phyloP scores from a whole-genome alignment of 768 basidiomycete genomes.

The Trichaptum fuscoviolaceum region DNA sequence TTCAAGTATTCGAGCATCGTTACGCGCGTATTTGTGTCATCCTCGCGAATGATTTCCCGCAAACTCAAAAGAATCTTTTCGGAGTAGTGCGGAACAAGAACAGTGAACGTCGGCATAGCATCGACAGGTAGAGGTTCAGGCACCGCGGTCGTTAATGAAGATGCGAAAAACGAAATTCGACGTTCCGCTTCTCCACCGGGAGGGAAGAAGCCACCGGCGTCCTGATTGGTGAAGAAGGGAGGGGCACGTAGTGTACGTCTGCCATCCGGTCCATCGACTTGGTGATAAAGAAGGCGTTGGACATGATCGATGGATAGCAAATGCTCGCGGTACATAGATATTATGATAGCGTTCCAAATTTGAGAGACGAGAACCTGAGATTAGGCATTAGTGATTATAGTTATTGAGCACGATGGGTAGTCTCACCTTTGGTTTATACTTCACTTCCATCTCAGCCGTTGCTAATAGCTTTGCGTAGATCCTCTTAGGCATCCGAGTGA shows the following conservation, averaged over 20 bases:
- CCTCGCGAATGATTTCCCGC: constrained; percentile 97
- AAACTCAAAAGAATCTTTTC: constrained; percentile 97
- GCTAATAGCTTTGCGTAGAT: constrained; percentile 97
- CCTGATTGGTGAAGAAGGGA: constrained; percentile 96
- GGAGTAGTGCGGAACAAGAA: constrained; percentile 97
- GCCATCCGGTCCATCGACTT: constrained; percentile 86
- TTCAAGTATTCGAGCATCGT: constrained; percentile 97
- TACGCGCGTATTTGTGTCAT: constrained; percentile 94
- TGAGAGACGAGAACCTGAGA: constrained; percentile 87
- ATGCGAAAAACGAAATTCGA: constrained; percentile 97
- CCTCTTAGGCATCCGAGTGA: constrained; percentile 90
- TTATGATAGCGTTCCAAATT: constrained; percentile 99
- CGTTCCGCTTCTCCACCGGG: constrained; percentile 92
- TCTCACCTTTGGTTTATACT: constrained; percentile 94
- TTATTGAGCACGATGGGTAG: not conserved
- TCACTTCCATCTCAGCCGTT: constrained; percentile 97
- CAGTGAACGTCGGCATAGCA: constrained; percentile 99
- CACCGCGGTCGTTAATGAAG: constrained; percentile 91
- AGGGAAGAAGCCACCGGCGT: constrained; percentile 86
- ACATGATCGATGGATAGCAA: constrained; percentile 97
- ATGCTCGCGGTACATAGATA: constrained; percentile 99
- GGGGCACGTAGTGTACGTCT: constrained; percentile 91
- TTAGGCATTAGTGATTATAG: constrained; percentile 1
- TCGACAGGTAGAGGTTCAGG: constrained; percentile 95
- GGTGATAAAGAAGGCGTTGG: constrained; percentile 94